phyloP scores from a whole-genome alignment of 208 protist species.

The Trypanosoma boissoni region DNA sequence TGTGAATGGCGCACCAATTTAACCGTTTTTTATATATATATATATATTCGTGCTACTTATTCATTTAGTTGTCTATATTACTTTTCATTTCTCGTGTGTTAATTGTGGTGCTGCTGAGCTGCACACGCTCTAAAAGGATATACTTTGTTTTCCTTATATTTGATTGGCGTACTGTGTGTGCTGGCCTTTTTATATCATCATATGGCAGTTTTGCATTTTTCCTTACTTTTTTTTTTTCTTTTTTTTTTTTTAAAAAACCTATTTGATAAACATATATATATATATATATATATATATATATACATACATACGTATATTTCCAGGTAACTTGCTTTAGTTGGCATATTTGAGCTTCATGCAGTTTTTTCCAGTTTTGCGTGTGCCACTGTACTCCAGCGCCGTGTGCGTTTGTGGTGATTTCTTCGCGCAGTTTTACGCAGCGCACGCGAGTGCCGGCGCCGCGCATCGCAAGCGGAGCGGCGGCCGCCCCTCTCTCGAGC shows the following conservation, averaged over 20 bases:
- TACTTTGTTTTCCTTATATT: too few species aligned
- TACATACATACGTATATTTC: constrained; percentile 3
- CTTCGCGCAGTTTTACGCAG: constrained; percentile 68
- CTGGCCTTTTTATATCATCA: too few species aligned
- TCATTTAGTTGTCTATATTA: neutral
- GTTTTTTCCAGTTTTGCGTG: neutral
- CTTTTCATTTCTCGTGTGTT: neutral
- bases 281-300: constrained; percentile 2
- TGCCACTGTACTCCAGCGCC: constrained; percentile 15
- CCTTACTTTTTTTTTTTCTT: constrained; percentile 1
- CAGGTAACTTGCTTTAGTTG: neutral
- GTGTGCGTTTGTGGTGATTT: constrained; percentile 61
- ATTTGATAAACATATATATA: neutral
- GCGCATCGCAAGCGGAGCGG: constrained; percentile 31
- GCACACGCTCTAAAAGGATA: too few species aligned
- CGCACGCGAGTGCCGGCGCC: constrained; percentile 49
- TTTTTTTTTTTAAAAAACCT: neutral
- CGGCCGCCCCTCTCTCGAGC: constrained; percentile 28
- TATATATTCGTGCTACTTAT: constrained; percentile 1
- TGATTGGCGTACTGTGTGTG: too few species aligned
- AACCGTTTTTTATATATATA: constrained; percentile 18
- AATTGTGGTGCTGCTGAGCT: too few species aligned
- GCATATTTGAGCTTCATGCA: too few species aligned
- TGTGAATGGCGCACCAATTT: too few species aligned
- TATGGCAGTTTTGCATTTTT: neutral